Evolutionary conservation across 129 eudicot species (phyloP), one percentile per base, ranked within the genome.

Genomic region (Lactuca sativa): DNA sequence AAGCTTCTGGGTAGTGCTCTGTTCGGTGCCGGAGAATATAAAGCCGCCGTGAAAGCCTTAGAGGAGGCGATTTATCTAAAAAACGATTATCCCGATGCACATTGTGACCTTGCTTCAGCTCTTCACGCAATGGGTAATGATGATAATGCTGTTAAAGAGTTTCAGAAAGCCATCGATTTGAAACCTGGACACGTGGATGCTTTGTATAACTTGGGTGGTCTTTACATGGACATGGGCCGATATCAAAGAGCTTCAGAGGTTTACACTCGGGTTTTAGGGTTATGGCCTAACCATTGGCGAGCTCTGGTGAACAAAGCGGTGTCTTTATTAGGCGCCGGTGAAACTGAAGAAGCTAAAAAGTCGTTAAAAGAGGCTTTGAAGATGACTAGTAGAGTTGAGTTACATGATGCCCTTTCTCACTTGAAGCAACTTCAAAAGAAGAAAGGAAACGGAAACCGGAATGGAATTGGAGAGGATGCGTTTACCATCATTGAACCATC

Each of bases 1-100:
- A 93, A 93, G 81, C 95, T 93, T 78, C 74, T 93, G 80, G 99
- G 97, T 4, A 90, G 99, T 90, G 99, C 97, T 73, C 84, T 93
- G 6, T 87, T 93, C 55, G 99, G 99, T 21, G 99, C 85, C 13
- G 99, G 99, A 9, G 97, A 93, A 78, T 89, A 93, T 76, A 85
- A 88, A 73, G 99, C 99, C 3, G 92, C 99, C 34, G 87, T 93
- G 10, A 93, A 93, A 77, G 97, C 99, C 7, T 83, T 93, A 58
- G 99, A 93, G 74, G 99, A 93, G 80, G 95, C 99, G 30, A 93
- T 90, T 59, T 93, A 87, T 64, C 73, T 93, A 80, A 93, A 93
- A 67, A 76, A 82, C 65, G 99, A 93, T 67, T 93, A 86, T 56
- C 90, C 99, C 0, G 99, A 93, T 82, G 99, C 99, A 16, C 97